phyloP scores from a whole-genome alignment of 2,329 filamentous ascomycete genomes.

The Delphinella strobiligena region DNA sequence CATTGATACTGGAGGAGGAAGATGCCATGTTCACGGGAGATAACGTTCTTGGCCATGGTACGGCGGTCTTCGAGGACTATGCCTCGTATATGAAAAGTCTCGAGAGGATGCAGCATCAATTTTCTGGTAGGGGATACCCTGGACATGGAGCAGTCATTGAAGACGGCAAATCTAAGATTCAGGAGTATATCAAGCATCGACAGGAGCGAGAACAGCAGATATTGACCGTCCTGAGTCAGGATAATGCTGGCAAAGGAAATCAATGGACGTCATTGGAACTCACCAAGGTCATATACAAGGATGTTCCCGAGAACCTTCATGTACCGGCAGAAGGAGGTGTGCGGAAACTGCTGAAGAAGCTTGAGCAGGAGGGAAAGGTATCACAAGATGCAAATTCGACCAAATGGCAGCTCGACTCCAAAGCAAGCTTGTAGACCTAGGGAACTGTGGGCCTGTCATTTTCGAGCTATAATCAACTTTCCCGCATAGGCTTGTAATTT shows the following conservation, averaged over 20 bases:
- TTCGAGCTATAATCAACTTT: too few species aligned
- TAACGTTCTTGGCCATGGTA: constrained; percentile 79
- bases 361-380: constrained; percentile 59
- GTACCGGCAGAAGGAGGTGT: constrained; percentile 65
- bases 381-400: background rate
- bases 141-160: constrained; percentile 74
- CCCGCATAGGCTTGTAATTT: too few species aligned
- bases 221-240: constrained; percentile 45
- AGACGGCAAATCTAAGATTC: constrained; percentile 58
- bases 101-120: constrained; percentile 52
- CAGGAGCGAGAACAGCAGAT: constrained; percentile 70
- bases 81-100: constrained; percentile 56
- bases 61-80: constrained; percentile 73
- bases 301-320: constrained; percentile 65
- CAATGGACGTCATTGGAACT: constrained; percentile 65
- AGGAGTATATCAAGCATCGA: constrained; percentile 75
- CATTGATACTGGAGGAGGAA: constrained; percentile 63
- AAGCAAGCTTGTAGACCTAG: background rate
- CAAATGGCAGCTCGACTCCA: background rate
- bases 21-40: constrained; percentile 81
- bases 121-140: constrained; percentile 64
- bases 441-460: too few species aligned
- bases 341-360: constrained; percentile 65
- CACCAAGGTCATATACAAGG: constrained; percentile 76
- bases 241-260: constrained; percentile 13